Evolutionary conservation across 2,329 filamentous ascomycete genomes (phyloP), one percentile per base, ranked within the genome.

Genomic region (Samsoniella hepiali): DNA sequence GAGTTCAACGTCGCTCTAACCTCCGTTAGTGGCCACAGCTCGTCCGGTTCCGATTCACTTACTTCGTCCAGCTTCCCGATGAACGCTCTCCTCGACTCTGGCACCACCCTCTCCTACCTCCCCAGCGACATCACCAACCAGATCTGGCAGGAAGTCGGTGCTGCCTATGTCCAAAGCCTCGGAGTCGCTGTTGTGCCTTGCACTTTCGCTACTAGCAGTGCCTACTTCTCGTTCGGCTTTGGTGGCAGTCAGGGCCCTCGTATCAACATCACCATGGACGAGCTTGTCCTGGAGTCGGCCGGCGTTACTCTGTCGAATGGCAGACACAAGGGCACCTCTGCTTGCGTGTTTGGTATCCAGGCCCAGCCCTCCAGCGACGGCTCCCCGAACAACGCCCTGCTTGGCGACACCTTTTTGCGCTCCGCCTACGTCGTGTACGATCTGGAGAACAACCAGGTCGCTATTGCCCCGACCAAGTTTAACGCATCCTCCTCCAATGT

Each of bases 21-120:
- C 0, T 82, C 80, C 0, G 55, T 85, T 3, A 65, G 76, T 15
- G 83, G 81, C 9, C 69, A 72, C 40, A 85, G 83, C 58, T 71
- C 79, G 2, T 81, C 76, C 34, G 84, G 84, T 11, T 78, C 72
- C 57, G 82, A 85, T 65, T 69, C 70, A 0, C 74, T 85, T 38
- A 75, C 77, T 1, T 78, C 79, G 0, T 54, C 64, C 2, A 59
- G 73, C 17, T 78, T 78, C 47, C 81, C 86, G 0, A 72, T 85
- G n/a, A 76, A 84, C 4, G 88, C 87, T 3, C 81, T 93, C 5
- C 82, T 93, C 42, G 90, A 93, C 74, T 91, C 88, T 1, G 90
- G 90, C 44, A 90, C 87, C n/a, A 90, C 87, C 3, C 78, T 91
- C 65, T 88, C 82, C 67, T 91, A 90, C 70, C 77, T 93, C 0